phyloP scores from a whole-genome alignment of 495 filamentous ascomycete genomes.

The Thermochaetoides thermophila region DNA sequence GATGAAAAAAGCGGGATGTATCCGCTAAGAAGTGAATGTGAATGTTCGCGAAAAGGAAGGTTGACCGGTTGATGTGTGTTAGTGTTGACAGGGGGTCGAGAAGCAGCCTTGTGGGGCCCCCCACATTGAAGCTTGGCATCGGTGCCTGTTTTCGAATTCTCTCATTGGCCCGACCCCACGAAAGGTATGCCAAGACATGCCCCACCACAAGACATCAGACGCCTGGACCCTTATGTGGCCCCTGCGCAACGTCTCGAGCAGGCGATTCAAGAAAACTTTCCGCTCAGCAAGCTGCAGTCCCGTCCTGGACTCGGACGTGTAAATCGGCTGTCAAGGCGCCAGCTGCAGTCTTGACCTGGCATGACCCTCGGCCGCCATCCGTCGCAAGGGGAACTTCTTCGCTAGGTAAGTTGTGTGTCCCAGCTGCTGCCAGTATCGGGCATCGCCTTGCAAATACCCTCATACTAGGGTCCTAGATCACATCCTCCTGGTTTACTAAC shows the following conservation, averaged over 20 bases:
- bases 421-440: not conserved
- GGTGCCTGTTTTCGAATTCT: too few species aligned
- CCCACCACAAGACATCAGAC: constrained; percentile 4
- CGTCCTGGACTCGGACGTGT: constrained; percentile 1
- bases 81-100: too few species aligned
- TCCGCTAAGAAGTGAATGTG: too few species aligned
- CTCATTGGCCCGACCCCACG: too few species aligned
- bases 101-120: too few species aligned
- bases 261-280: constrained; percentile 18
- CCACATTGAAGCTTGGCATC: too few species aligned
- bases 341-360: constrained; percentile 7
- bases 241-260: constrained; percentile 6
- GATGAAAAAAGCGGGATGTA: too few species aligned
- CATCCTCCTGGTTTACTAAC: not conserved
- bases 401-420: constrained; percentile 9
- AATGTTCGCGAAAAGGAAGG: too few species aligned
- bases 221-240: constrained; percentile 6
- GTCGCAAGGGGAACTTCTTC: constrained; percentile 3
- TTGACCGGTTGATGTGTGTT: too few species aligned
- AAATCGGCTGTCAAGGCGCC: constrained; percentile 1
- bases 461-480: too few species aligned
- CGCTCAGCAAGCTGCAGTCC: not conserved
- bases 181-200: not conserved
- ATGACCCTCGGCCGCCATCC: constrained; percentile 5
- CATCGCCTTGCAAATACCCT: not conserved